Evolutionary conservation across 768 basidiomycete genomes (phyloP), one percentile per base, ranked within the genome.

Genomic region (Lactarius psammicola): DNA sequence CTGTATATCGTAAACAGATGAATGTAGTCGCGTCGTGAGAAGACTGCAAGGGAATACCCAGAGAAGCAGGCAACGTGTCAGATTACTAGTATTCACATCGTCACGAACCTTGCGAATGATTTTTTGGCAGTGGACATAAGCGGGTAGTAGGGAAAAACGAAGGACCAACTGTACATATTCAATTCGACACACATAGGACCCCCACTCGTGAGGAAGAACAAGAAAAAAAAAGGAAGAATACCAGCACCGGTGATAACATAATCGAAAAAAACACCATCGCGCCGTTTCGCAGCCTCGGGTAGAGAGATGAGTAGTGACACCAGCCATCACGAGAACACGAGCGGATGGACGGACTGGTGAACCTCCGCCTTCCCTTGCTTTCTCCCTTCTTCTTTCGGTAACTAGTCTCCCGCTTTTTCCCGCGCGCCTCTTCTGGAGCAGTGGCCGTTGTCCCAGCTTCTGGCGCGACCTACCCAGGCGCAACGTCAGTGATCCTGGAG

Each of bases 341-440:
- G 70, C 62, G 69, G 69, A 71, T 56, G 74, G 74, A 75, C 74
- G 74, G 74, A 75, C 74, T 75, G 74, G 64, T 75, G 61, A 34
- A 65, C 67, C 71, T 68, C 70, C 63, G 40, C 60, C 70, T 65
- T 42, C 42, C 69, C 51, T 46, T 58, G 56, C 20, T 44, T 44
- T 23, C 49, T 33, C 58, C 44, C 53, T 33, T 58, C 31, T 54
- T 53, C 30, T 63, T 40, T 26, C 7, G 26, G 13, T 58, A 46
- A 62, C 56, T n/a, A n/a, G n/a, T n/a, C 70, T 76, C 89, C 56
- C 92, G 80, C 76, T 94, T 94, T 80, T 87, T 91, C 56, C 92
- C 91, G 69, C 89, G 83, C 57, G 82, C 78, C 72, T 90, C 89
- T 58, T 89, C 87, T 36, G 70, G 72, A 34, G 71, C 71, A 62